These are phyloP conservation scores for Tylopilus sp. DNA, from an alignment of 768 basidiomycete species.

Conservation along the genomic window DNA sequence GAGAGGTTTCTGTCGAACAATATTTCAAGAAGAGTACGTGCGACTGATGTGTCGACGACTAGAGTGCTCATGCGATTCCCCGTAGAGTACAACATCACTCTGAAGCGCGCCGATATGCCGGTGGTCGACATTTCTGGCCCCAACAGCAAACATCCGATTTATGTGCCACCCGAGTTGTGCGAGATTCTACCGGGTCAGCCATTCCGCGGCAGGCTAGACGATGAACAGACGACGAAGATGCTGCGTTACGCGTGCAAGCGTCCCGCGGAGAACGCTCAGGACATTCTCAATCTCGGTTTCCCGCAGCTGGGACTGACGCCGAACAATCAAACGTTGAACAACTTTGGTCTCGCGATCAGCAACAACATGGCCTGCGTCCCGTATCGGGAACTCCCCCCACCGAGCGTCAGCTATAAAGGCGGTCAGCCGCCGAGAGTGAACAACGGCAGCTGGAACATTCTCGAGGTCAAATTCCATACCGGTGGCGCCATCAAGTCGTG, in stretches of 20 bases:
- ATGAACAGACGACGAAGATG: constrained; percentile 67
- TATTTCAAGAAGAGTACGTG: constrained; percentile 62
- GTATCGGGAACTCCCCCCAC: constrained; percentile 59
- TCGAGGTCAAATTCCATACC: constrained; percentile 63
- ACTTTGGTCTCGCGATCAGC: constrained; percentile 58
- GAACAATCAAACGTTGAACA: constrained; percentile 37
- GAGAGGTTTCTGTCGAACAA: constrained; percentile 51
- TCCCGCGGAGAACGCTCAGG: constrained; percentile 54
- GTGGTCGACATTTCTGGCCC: constrained; percentile 52
- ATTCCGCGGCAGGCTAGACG: constrained; percentile 57
- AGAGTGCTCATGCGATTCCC: constrained; percentile 6
- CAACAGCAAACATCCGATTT: constrained; percentile 30
- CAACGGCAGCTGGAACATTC: constrained; percentile 76
- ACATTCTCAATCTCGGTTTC: constrained; percentile 60
- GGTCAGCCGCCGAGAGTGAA: constrained; percentile 41
- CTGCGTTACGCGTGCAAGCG: constrained; percentile 63
- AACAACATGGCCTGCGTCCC: constrained; percentile 61
- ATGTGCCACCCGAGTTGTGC: constrained; percentile 70
- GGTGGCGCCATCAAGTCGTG: constrained; percentile 53
- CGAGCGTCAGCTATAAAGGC: constrained; percentile 51
- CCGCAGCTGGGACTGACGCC: constrained; percentile 49
- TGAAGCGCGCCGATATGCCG: constrained; percentile 50
- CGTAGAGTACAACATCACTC: constrained; percentile 55
- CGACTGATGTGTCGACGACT: neutral
- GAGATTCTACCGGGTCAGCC: constrained; percentile 56